A percentile compares a stretch with the other conserved stretches of the same genome.
Evolutionary conservation across 1,284 basidiomycete species (phyloP).

Genomic region (Puccinia horiana): DNA sequence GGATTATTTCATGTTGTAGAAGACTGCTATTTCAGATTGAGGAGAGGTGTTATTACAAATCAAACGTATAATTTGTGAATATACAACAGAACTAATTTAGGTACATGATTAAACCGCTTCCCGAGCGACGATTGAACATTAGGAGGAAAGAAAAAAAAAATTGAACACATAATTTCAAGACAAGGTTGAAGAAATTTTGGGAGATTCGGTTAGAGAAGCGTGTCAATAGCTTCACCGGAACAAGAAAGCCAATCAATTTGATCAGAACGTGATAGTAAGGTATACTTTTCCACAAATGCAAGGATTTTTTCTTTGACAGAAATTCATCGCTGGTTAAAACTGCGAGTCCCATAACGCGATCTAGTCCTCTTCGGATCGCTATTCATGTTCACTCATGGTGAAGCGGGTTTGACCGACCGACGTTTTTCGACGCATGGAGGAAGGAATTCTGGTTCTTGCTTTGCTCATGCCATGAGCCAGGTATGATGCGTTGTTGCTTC

Average conservation of each 20-base stretch:
- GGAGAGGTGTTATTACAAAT: too few species aligned
- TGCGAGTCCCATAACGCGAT: too few species aligned
- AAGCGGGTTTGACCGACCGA: neutral
- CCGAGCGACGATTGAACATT: slow-evolving; percentile 1
- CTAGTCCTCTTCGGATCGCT: neutral
- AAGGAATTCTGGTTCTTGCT: neutral
- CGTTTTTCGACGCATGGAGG: neutral
- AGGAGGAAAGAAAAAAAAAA: neutral
- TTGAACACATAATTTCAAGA: neutral
- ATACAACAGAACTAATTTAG: slow-evolving; percentile 9
- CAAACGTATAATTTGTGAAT: too few species aligned
- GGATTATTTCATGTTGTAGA: too few species aligned
- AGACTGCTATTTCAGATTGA: too few species aligned
- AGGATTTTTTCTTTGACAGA: too few species aligned
- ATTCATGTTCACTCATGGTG: neutral
- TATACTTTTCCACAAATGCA: too few species aligned
- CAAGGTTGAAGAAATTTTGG: neutral
- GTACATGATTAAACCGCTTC: slow-evolving; percentile 18
- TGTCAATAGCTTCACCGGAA: neutral
- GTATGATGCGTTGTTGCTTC: neutral
- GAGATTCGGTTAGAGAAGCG: neutral
- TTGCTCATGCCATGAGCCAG: neutral
- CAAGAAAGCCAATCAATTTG: neutral
- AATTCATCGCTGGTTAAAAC: too few species aligned
- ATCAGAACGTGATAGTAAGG: neutral